Conservation (phyloP, 768 basidiomycete species). For the Cytidiella melzeri region DNA sequence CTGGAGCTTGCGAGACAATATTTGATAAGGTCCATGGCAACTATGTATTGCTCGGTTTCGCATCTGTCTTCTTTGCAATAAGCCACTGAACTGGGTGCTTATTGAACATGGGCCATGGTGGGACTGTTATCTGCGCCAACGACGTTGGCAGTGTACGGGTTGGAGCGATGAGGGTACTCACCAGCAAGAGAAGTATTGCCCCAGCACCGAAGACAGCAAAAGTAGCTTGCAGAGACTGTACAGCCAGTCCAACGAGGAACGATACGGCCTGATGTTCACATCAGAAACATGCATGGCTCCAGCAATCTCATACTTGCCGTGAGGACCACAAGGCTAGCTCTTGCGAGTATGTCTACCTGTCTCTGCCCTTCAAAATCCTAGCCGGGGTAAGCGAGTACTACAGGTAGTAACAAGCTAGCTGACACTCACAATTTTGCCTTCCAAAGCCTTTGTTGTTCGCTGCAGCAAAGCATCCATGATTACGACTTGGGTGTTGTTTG, state of each 20-base stretch:
- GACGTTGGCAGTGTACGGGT: not conserved
- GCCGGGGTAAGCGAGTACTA: no score
- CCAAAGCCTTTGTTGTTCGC: slow-evolving; percentile 18
- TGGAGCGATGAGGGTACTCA: slow-evolving; percentile 3
- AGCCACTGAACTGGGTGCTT: slow-evolving; percentile 59
- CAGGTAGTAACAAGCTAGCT: no score
- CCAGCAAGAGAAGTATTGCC: slow-evolving; percentile 11
- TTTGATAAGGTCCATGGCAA: no score
- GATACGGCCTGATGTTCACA: slow-evolving; percentile 36
- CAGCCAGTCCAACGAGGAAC: slow-evolving; percentile 50
- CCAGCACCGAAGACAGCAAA: slow-evolving; percentile 41
- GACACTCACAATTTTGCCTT: slow-evolving; percentile 29
- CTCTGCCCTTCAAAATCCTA: slow-evolving; percentile 64
- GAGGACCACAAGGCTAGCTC: slow-evolving; percentile 36
- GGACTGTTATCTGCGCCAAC: slow-evolving; percentile 45
- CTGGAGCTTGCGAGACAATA: no score
- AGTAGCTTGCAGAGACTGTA: slow-evolving; percentile 50
- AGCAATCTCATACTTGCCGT: slow-evolving; percentile 30
- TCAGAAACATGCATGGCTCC: not conserved
- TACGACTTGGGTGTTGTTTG: not conserved
- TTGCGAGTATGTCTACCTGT: slow-evolving; percentile 41
- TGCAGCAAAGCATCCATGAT: slow-evolving; percentile 11
- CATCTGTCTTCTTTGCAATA: slow-evolving; percentile 26
- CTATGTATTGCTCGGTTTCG: not conserved
- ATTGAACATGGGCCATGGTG: slow-evolving; percentile 68